phyloP scores from a whole-genome alignment of 2,329 filamentous ascomycete genomes.

The Leptosphaerulina australis region DNA sequence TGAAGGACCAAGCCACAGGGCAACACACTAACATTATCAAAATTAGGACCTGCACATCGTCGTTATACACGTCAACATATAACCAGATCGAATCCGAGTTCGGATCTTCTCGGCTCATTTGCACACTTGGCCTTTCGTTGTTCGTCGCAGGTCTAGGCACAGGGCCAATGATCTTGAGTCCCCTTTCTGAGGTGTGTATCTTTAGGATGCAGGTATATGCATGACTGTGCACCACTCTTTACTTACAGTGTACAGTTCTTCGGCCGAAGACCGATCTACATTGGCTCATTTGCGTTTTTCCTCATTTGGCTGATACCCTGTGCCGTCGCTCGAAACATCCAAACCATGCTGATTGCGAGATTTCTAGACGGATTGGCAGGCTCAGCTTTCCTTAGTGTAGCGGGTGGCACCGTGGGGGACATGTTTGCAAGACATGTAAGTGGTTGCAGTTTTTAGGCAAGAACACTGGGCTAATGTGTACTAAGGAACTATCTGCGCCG shows the following conservation, averaged over 20 bases:
- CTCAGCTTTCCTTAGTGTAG: conserved; percentile 67
- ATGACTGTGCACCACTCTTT: conserved; percentile 1
- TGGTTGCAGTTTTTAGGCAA: conserved; percentile 8
- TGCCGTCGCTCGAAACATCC: conserved; percentile 80
- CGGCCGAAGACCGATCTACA: conserved; percentile 80
- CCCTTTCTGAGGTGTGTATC: conserved; percentile 56
- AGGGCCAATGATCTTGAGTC: conserved; percentile 63
- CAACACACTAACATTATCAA: conserved; percentile 10
- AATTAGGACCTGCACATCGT: conserved; percentile 77
- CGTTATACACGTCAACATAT: conserved; percentile 89
- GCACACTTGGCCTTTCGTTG: conserved; percentile 78
- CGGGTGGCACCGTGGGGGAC: conserved; percentile 85
- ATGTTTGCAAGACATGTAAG: conserved; percentile 46
- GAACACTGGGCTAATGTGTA: conserved; percentile 15
- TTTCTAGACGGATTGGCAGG: conserved; percentile 79
- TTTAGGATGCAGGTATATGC: conserved; percentile 10
- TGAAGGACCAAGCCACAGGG: background rate
- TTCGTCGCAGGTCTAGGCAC: conserved; percentile 78
- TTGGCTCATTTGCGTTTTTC: conserved; percentile 75
- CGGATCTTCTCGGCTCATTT: conserved; percentile 70
- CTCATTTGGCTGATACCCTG: conserved; percentile 81
- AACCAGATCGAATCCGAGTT: conserved; percentile 77
- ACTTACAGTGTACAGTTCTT: conserved; percentile 65
- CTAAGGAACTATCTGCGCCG: conserved; percentile 69
- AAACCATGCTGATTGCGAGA: conserved; percentile 76